A percentile compares a stretch with the other conserved stretches of the same genome.
Evolutionary conservation across 139 green algal genomes (phyloP).

Genomic region (Chlorokybus atmophyticus): DNA sequence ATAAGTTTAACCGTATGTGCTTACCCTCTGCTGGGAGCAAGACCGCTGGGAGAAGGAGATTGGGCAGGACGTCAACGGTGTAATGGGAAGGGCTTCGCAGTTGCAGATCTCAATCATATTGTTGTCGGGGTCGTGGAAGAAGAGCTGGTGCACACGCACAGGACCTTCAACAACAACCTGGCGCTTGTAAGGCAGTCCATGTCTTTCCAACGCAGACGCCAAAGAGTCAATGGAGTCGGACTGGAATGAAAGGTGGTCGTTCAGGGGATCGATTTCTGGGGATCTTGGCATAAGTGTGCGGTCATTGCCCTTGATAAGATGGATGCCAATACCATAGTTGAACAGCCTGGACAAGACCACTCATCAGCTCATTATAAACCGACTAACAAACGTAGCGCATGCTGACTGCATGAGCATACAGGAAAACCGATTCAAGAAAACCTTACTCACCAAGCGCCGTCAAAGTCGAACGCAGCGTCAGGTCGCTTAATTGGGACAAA

Average conservation of each 20-base stretch:
- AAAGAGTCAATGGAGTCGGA: constrained; percentile 32
- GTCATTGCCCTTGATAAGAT: constrained; percentile 45
- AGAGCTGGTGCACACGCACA: constrained; percentile 30
- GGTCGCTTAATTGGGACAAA: constrained; percentile 48
- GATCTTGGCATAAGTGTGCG: neutral
- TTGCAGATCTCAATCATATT: constrained; percentile 40
- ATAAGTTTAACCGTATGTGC: no score
- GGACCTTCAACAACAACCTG: constrained; percentile 13
- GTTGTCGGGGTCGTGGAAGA: constrained; percentile 35
- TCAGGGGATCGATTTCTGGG: constrained; percentile 38
- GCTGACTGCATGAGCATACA: neutral
- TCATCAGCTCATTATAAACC: neutral
- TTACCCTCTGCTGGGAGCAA: no score
- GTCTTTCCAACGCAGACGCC: constrained; percentile 15
- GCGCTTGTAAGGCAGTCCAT: constrained; percentile 24
- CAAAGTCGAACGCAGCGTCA: constrained; percentile 41
- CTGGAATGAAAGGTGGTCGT: constrained; percentile 58
- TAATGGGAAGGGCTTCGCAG: constrained; percentile 24
- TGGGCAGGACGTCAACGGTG: constrained; percentile 13
- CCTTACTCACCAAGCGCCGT: constrained; percentile 46
- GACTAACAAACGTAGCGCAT: neutral
- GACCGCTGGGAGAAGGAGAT: no score
- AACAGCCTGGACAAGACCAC: constrained; percentile 43
- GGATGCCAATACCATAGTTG: constrained; percentile 49
- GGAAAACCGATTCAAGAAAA: neutral